Conservation (phyloP, 1,139 yeast species). For the Pichia sp. region DNA sequence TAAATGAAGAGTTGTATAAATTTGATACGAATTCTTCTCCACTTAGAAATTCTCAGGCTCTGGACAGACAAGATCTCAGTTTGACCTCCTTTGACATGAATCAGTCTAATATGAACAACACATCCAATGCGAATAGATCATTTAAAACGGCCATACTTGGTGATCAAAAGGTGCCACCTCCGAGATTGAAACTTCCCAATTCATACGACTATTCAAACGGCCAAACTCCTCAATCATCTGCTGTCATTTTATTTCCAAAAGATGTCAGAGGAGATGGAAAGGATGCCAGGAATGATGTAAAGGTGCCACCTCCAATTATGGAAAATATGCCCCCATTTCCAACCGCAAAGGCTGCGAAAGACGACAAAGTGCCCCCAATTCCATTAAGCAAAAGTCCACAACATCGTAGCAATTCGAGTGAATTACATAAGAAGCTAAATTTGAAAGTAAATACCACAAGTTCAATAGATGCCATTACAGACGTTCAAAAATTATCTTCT, state of each 20-base stretch:
- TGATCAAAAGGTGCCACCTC: constrained; percentile 29
- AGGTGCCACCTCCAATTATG: constrained; percentile 18
- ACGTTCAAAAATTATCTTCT: background rate
- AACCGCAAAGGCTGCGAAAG: constrained; percentile 6
- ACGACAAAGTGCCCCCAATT: background rate
- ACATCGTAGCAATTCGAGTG: constrained; percentile 8
- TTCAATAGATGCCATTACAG: background rate
- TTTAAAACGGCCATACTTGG: constrained; percentile 29
- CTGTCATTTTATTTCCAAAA: constrained; percentile 32
- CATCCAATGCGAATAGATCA: background rate
- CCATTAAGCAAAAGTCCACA: constrained; percentile 3
- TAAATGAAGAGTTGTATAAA: constrained; percentile 5
- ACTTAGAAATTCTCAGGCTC: background rate
- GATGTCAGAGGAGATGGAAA: constrained; percentile 23
- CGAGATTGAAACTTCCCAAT: constrained; percentile 20
- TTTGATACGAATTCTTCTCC: background rate
- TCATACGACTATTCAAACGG: constrained; percentile 4
- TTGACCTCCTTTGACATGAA: constrained; percentile 1
- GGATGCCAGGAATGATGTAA: constrained; percentile 21
- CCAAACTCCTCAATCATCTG: constrained; percentile 23
- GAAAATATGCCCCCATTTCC: constrained; percentile 11
- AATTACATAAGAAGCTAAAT: constrained; percentile 3
- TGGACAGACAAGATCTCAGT: constrained; percentile 1
- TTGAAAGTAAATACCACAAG: constrained; percentile 11
- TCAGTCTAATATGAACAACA: background rate